Evolutionary conservation across 768 basidiomycete species (phyloP).

Genomic region (Russula sp.): DNA sequence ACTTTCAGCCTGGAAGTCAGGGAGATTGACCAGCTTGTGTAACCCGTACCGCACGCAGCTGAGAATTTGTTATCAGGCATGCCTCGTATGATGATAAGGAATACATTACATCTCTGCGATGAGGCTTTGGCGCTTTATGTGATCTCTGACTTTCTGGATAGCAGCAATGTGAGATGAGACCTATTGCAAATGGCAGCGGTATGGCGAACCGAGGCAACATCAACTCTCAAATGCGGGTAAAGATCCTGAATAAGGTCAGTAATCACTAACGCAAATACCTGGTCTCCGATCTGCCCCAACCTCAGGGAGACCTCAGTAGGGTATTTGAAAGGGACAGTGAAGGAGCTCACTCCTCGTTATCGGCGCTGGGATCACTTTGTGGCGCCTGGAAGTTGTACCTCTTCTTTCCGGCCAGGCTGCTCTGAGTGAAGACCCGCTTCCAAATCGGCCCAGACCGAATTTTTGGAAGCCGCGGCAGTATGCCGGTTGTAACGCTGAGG

Average conservation of each 20-base stretch:
- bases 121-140: neutral
- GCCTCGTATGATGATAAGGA: neutral
- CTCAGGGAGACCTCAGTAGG: neutral
- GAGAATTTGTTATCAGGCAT: neutral
- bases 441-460: neutral
- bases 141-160: slow-evolving; percentile 14
- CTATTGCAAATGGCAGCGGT: neutral
- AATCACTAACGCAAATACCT: slow-evolving; percentile 6
- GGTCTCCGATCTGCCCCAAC: slow-evolving; percentile 16
- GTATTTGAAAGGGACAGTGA: neutral
- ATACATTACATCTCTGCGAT: slow-evolving; percentile 12
- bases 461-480: neutral
- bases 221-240: slow-evolving; percentile 10
- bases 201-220: neutral
- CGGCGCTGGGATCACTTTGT: neutral
- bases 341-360: slow-evolving; percentile 8
- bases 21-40: neutral
- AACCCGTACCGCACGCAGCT: slow-evolving; percentile 17
- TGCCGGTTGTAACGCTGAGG: neutral
- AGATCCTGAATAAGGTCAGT: slow-evolving; percentile 15
- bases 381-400: slow-evolving; percentile 8
- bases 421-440: slow-evolving; percentile 8
- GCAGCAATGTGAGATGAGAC: neutral
- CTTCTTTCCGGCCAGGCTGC: neutral
- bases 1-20: neutral